Percentiles rank a stretch among this genome's conserved stretches.
phyloP scores from a whole-genome alignment of 768 basidiomycete species.

The Leucosporidium scottii region DNA sequence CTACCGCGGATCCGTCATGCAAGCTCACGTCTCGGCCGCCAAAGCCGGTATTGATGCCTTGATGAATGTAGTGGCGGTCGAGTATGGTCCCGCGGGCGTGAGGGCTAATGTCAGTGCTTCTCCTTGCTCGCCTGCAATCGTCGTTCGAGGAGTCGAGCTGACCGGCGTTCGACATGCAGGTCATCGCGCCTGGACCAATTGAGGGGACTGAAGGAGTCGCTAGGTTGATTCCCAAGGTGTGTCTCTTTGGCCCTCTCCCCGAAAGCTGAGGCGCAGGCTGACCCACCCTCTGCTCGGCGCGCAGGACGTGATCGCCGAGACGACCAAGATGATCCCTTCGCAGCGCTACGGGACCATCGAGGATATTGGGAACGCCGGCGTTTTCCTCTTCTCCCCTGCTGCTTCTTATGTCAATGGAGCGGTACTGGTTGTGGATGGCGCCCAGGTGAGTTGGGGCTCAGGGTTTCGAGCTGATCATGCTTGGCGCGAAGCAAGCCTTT shows the following conservation, averaged over 20 bases:
- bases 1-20: constrained; percentile 67
- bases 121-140: background rate
- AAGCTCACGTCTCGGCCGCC: constrained; percentile 88
- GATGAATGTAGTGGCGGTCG: constrained; percentile 75
- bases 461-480: too few species aligned
- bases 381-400: constrained; percentile 47
- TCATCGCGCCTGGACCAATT: constrained; percentile 78
- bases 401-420: constrained; percentile 40
- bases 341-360: constrained; percentile 36
- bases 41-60: constrained; percentile 91
- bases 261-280: constrained; percentile 30
- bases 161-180: constrained; percentile 40
- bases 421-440: constrained; percentile 42
- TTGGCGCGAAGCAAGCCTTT: too few species aligned
- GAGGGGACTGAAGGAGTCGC: constrained; percentile 60
- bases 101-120: constrained; percentile 58
- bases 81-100: constrained; percentile 91
- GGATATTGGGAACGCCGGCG: constrained; percentile 45
- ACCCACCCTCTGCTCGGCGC: constrained; percentile 16
- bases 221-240: constrained; percentile 40
- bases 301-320: constrained; percentile 36
- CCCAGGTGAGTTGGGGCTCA: too few species aligned
- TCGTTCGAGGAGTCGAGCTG: too few species aligned
- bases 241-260: background rate
- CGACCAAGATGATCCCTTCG: constrained; percentile 35